phyloP scores from a whole-genome alignment of 495 filamentous ascomycete species.

The Trichoderma parareesei region DNA sequence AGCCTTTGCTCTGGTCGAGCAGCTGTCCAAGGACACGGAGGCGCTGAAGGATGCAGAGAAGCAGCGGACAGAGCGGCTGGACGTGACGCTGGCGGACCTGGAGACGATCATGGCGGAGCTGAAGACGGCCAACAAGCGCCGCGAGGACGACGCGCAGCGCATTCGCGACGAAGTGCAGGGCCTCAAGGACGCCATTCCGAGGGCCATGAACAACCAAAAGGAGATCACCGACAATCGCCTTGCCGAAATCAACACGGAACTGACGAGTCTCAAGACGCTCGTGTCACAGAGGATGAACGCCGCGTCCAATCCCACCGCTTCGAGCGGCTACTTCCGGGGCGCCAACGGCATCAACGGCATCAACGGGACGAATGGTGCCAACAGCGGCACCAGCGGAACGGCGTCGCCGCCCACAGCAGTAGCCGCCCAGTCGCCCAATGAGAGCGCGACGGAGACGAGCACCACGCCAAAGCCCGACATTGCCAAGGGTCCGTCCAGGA shows the following conservation, averaged over 20 bases:
- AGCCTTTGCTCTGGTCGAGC: constrained; percentile 85
- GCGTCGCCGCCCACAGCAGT: constrained; percentile 21
- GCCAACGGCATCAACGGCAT: not conserved
- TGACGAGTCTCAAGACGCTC: constrained; percentile 87
- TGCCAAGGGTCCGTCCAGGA: not conserved
- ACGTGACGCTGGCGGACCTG: constrained; percentile 72
- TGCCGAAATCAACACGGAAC: constrained; percentile 76
- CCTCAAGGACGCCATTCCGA: constrained; percentile 76
- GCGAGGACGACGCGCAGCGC: constrained; percentile 77
- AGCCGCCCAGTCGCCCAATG: constrained; percentile 21
- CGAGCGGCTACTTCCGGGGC: constrained; percentile 28
- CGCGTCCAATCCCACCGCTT: constrained; percentile 27
- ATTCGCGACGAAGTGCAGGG: constrained; percentile 80
- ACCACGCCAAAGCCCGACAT: constrained; percentile 16
- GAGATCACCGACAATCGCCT: constrained; percentile 71
- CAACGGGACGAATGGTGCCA: not conserved
- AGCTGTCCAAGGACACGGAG: constrained; percentile 81
- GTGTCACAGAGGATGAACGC: constrained; percentile 70
- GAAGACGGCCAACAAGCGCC: constrained; percentile 64
- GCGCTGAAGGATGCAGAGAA: constrained; percentile 78
- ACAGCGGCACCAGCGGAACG: constrained; percentile 24
- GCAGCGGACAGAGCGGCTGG: constrained; percentile 74
- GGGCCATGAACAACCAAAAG: constrained; percentile 78
- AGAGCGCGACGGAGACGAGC: constrained; percentile 22
- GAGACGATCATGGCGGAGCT: constrained; percentile 73